phyloP scores from a whole-genome alignment of 805 yeast genomes.

The Helenozyma rhizophorensis region DNA sequence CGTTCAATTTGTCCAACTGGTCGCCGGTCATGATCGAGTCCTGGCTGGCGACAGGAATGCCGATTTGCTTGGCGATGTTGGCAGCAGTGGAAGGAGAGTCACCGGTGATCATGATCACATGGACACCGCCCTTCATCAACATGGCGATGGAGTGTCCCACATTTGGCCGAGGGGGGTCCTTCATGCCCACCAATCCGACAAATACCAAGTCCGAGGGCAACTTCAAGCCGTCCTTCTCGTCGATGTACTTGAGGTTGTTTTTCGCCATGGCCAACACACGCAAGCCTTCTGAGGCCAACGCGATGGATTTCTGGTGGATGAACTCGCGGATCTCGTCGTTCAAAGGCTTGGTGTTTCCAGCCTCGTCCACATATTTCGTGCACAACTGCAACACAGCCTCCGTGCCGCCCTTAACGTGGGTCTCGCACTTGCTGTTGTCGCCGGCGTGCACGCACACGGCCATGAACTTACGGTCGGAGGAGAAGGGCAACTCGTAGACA shows the following conservation, averaged over 20 bases:
- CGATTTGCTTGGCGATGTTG: slow-evolving; percentile 83
- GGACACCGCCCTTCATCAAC: slow-evolving; percentile 88
- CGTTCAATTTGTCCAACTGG: slow-evolving; percentile 68
- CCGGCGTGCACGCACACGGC: slow-evolving; percentile 70
- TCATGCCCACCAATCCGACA: slow-evolving; percentile 90
- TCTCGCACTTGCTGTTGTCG: slow-evolving; percentile 48
- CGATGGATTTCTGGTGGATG: slow-evolving; percentile 55
- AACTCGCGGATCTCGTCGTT: slow-evolving; percentile 44
- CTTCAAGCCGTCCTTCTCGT: slow-evolving; percentile 25
- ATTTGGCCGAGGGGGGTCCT: slow-evolving; percentile 94
- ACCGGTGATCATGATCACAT: slow-evolving; percentile 97
- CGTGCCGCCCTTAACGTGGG: slow-evolving; percentile 86
- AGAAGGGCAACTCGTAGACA: slow-evolving; percentile 75
- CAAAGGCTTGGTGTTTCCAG: slow-evolving; percentile 58
- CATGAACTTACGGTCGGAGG: slow-evolving; percentile 83
- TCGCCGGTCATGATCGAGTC: slow-evolving; percentile 82
- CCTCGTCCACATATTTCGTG: slow-evolving; percentile 51
- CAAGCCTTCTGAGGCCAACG: slow-evolving; percentile 76
- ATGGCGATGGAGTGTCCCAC: slow-evolving; percentile 72
- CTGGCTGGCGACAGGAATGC: slow-evolving; percentile 70
- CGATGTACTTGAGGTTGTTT: slow-evolving; percentile 31
- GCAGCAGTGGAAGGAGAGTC: slow-evolving; percentile 85
- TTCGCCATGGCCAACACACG: slow-evolving; percentile 81
- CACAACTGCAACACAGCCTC: slow-evolving; percentile 67
- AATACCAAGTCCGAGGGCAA: slow-evolving; percentile 61